Base-by-base conservation (phyloP, 352 stramenopile species). In the Phytopythium delawarense region DNA sequence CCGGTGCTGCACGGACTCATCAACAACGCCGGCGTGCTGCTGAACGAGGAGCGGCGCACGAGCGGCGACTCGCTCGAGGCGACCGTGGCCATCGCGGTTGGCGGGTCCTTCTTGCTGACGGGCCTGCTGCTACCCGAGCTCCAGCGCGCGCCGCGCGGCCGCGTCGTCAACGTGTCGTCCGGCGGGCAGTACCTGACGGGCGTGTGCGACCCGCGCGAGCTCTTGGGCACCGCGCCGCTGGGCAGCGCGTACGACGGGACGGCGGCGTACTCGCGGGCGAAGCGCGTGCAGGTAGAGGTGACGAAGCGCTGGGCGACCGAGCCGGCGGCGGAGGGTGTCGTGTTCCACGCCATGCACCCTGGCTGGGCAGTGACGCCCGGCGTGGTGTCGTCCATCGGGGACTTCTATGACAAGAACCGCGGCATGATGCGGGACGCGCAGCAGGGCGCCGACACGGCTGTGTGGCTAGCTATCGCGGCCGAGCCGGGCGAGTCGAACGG, bases 281-380 rank as follows among this genome's bases (percentile, higher is more conserved):
- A 86, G 66, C 75, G 75, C 25, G 65, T 65, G 13, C 74, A 86
- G 49, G 76, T 86, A 6, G 74, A 82, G 51, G 57, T 86, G 30
- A 83, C 71, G 21, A 76, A 71, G 57, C 67, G 77, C 21, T 86
- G 73, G 70, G 72, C 70, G 18, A 66, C 60, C 25, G 63, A 75
- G 37, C 71, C 74, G 16, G 61, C 57, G 8, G 63, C 63, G 8
- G 51, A 68, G 12, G 73, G 67, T 25, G 74, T 86, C 51, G 44
- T 75, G 44, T 86, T 86, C 56, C 71, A 83, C 51, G 63, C 67
- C 32, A 81, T 86, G 74, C 75, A 86, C 51, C 74, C 76, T 8
- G 76, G 76, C 1, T 83, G 76, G 76, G 74, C 74, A 25, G 67
- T 62, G 42, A 86, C 76, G 37, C 75, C 72, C 1, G 74, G 74